These are phyloP conservation scores for Aureobasidium uvarum DNA, from an alignment of 2,329 filamentous ascomycete genomes.

Conservation along the genomic window DNA sequence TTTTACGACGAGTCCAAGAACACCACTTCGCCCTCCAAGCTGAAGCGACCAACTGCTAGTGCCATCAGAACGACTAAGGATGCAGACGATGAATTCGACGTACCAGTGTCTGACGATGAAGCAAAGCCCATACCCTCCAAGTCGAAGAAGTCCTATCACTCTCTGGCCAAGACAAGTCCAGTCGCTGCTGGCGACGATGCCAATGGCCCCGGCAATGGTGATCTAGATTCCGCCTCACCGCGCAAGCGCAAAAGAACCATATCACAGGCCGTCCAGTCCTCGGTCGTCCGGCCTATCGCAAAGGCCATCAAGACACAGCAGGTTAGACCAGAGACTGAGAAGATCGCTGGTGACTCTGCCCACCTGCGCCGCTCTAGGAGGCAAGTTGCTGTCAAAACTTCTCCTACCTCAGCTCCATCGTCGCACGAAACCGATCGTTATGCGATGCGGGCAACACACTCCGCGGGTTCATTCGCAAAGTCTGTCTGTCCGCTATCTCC, in stretches of 20 bases:
- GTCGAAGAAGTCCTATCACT: neutral
- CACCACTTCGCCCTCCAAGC: slow-evolving; percentile 2
- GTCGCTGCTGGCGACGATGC: neutral
- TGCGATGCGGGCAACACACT: neutral
- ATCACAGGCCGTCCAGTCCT: neutral
- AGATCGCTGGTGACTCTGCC: neutral
- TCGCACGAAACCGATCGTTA: neutral
- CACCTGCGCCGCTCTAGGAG: slow-evolving; percentile 8
- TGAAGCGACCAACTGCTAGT: slow-evolving; percentile 9
- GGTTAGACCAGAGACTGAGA: neutral
- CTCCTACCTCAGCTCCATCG: neutral
- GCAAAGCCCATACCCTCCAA: slow-evolving; percentile 3
- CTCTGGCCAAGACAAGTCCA: neutral
- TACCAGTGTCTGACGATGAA: slow-evolving; percentile 43
- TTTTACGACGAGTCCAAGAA: slow-evolving; percentile 16
- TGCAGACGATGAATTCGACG: slow-evolving; percentile 43
- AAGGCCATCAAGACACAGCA: neutral
- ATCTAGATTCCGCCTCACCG: slow-evolving; percentile 3
- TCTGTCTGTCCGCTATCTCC: slow-evolving; percentile 15
- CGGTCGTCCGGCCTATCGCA: neutral
- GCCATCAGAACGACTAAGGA: neutral
- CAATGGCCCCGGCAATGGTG: neutral
- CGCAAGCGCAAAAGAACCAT: slow-evolving; percentile 21
- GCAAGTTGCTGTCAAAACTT: neutral
- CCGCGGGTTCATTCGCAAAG: neutral